These are phyloP conservation scores for Rosa rugosa DNA, from an alignment of 306 rosid species.

Conservation along the genomic window DNA sequence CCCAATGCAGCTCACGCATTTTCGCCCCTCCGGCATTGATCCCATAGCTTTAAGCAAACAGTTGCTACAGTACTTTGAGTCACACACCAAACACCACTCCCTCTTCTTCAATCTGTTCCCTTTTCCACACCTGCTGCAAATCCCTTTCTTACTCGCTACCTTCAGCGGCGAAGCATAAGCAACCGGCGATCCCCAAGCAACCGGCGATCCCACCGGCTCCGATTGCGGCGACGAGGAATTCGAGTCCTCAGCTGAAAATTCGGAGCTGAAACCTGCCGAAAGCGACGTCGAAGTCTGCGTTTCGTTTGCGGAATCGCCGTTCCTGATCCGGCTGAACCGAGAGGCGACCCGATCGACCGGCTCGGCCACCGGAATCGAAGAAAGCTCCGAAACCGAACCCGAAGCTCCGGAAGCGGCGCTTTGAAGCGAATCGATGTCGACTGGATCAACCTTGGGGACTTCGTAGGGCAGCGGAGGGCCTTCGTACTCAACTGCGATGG, in stretches of 20 bases:
- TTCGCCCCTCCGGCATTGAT: conserved; percentile 91
- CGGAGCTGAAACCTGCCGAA: conserved; percentile 42
- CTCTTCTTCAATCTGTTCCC: conserved; percentile 73
- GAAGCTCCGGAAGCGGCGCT: conserved; percentile 35
- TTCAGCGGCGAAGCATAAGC: too few relatives aligned
- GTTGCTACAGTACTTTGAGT: conserved; percentile 64
- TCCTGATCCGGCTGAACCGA: conserved; percentile 43
- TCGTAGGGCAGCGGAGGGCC: conserved; percentile 75
- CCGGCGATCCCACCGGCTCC: conserved; percentile 55
- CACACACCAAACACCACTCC: conserved; percentile 80
- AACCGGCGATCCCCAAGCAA: conserved; percentile 1
- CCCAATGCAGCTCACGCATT: conserved; percentile 88
- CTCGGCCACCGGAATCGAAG: conserved; percentile 57
- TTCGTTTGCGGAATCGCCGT: conserved; percentile 40
- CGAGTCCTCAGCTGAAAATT: conserved; percentile 28
- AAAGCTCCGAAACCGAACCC: conserved; percentile 40
- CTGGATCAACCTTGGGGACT: conserved; percentile 70
- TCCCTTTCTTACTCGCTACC: conserved; percentile 39
- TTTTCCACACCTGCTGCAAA: conserved; percentile 70
- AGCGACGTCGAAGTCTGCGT: conserved; percentile 45
- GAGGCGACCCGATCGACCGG: too few relatives aligned
- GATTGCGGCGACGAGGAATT: conserved; percentile 47
- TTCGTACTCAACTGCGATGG: conserved; percentile 71
- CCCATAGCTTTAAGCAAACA: conserved; percentile 93
- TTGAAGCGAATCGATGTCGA: conserved; percentile 39